Evolutionary conservation across 257 asterid species (phyloP).

Genomic region (Scutellaria barbata): DNA sequence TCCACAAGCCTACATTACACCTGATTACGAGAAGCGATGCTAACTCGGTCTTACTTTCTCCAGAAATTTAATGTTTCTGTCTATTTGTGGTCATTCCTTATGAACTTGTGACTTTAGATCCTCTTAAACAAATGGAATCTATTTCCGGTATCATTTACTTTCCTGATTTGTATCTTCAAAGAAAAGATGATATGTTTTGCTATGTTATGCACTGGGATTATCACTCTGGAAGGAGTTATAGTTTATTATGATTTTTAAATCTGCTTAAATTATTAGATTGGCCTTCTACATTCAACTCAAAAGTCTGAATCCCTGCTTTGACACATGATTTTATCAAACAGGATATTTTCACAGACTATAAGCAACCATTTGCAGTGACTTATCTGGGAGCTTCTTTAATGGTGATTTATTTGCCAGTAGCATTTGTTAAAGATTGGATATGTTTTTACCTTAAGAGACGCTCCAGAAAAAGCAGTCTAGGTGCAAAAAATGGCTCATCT

Average conservation of each 20-base stretch:
- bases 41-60: not conserved
- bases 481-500: conserved; percentile 36
- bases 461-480: conserved; percentile 42
- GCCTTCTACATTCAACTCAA: not conserved
- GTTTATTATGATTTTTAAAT: not conserved
- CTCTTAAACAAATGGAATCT: not conserved
- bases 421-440: conserved; percentile 74
- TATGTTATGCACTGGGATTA: not conserved
- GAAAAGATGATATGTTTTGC: not conserved
- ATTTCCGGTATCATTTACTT: not conserved
- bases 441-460: conserved; percentile 52
- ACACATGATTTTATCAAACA: conserved; percentile 40
- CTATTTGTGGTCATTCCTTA: not conserved
- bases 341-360: conserved; percentile 84
- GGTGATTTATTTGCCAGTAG: conserved; percentile 87
- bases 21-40: not conserved
- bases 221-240: not conserved
- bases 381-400: conserved; percentile 90
- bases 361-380: conserved; percentile 92
- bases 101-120: not conserved
- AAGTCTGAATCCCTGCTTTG: not conserved
- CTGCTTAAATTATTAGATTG: not conserved
- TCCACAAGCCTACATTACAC: not conserved
- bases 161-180: not conserved
- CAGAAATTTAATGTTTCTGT: not conserved